phyloP scores from a whole-genome alignment of 352 stramenopile species.

The Phytophthora sojae region DNA sequence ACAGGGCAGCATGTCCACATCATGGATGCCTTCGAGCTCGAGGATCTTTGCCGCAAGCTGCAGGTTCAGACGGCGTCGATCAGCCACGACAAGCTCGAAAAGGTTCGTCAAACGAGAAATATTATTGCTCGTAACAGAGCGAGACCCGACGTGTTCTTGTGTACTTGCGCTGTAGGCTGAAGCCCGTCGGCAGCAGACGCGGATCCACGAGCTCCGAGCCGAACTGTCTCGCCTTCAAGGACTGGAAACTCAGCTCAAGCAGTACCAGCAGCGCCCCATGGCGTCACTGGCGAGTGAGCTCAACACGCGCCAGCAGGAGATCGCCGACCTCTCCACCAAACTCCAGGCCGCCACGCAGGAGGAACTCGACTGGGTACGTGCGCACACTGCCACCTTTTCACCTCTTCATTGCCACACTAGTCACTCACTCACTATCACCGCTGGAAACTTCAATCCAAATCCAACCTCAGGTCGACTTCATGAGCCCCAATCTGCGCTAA shows the following conservation, averaged over 20 bases:
- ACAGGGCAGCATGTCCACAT: slow-evolving; percentile 18
- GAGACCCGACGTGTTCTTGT: too few species aligned
- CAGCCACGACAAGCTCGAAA: slow-evolving; percentile 23
- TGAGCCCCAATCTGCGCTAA: too few species aligned
- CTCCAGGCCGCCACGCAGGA: slow-evolving; percentile 16
- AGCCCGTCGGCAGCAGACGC: slow-evolving; percentile 7
- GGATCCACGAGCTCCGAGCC: slow-evolving; percentile 17
- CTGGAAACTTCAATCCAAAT: too few species aligned
- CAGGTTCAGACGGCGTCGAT: slow-evolving; percentile 17
- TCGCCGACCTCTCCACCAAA: slow-evolving; percentile 15
- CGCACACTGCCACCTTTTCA: too few species aligned
- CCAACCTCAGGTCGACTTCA: too few species aligned
- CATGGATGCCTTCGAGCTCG: slow-evolving; percentile 4
- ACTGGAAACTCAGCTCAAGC: slow-evolving; percentile 8
- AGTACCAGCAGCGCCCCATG: slow-evolving; percentile 22
- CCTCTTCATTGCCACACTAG: background rate
- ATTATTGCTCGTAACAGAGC: too few species aligned
- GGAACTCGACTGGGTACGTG: slow-evolving; percentile 29
- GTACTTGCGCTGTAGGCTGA: slow-evolving; percentile 22
- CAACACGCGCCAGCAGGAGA: slow-evolving; percentile 13
- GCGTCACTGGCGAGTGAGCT: slow-evolving; percentile 26
- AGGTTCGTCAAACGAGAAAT: slow-evolving; percentile 19
- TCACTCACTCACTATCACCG: too few species aligned
- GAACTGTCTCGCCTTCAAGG: slow-evolving; percentile 24
- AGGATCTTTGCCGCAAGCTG: slow-evolving; percentile 16